Evolutionary conservation across 768 basidiomycete genomes (phyloP).

Genomic region (Mycena rebaudengoi): DNA sequence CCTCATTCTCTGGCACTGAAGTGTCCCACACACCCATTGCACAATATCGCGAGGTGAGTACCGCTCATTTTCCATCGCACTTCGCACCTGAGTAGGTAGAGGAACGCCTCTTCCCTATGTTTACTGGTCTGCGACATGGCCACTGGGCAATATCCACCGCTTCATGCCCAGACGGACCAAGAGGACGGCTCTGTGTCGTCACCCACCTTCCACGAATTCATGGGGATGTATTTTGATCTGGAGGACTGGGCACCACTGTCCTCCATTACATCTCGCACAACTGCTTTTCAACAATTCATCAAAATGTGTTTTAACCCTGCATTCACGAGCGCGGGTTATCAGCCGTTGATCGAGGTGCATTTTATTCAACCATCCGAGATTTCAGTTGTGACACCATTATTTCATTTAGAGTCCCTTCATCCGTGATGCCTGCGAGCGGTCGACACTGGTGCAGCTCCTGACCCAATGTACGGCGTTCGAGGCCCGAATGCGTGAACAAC

Average conservation of each 20-base stretch:
- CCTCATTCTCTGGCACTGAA: background rate
- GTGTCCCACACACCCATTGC: background rate
- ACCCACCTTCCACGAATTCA: constrained; percentile 26
- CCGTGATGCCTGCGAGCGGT: constrained; percentile 50
- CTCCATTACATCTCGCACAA: constrained; percentile 50
- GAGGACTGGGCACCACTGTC: constrained; percentile 37
- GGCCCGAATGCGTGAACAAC: too few species aligned
- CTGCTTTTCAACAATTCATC: constrained; percentile 57
- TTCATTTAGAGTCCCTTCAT: constrained; percentile 52
- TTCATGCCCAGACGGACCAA: background rate
- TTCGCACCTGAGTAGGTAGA: background rate
- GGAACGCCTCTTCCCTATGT: constrained; percentile 57
- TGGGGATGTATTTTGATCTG: constrained; percentile 29
- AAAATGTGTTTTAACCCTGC: constrained; percentile 51
- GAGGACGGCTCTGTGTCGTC: background rate
- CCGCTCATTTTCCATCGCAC: background rate
- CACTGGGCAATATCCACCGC: constrained; percentile 55
- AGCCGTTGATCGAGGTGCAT: constrained; percentile 37
- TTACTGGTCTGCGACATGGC: constrained; percentile 63
- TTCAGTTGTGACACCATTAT: background rate
- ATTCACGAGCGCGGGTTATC: constrained; percentile 36
- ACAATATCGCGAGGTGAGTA: background rate
- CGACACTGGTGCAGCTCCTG: constrained; percentile 48
- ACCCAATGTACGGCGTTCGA: constrained; percentile 44
- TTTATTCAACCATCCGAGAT: background rate